Conservation (phyloP, 176 grass and related monocot genomes). For the Areca catechu region DNA sequence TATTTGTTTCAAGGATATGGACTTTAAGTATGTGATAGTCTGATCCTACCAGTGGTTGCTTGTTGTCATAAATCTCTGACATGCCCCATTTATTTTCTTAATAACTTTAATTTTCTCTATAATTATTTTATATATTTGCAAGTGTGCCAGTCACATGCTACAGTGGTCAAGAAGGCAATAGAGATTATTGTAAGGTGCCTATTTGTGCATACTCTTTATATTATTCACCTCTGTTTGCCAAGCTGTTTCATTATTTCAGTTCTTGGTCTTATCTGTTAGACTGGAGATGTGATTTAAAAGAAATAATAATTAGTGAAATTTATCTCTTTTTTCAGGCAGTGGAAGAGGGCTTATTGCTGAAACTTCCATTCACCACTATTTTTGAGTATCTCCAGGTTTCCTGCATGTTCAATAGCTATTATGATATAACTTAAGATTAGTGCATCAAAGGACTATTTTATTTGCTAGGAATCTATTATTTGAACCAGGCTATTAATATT, state of each 20-base stretch:
- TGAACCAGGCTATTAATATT: too few species aligned
- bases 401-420: not conserved
- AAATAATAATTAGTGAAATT: not conserved
- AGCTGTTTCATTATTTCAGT: too few species aligned
- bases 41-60: too few species aligned
- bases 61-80: not conserved
- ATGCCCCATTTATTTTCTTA: not conserved
- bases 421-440: too few species aligned
- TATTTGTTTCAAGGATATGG: too few species aligned
- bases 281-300: not conserved
- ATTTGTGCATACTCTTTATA: not conserved
- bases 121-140: not conserved
- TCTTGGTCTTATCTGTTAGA: too few species aligned
- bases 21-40: too few species aligned
- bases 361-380: slow-evolving; percentile 87
- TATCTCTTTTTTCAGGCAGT: slow-evolving; percentile 45
- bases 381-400: slow-evolving; percentile 97
- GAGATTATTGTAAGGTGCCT: slow-evolving; percentile 44
- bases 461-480: too few species aligned
- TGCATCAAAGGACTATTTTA: too few species aligned
- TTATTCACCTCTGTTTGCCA: not conserved
- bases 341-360: slow-evolving; percentile 65
- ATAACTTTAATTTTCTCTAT: slow-evolving; percentile 1
- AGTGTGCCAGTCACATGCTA: slow-evolving; percentile 42
- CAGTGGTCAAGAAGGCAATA: slow-evolving; percentile 55